Evolutionary conservation across 495 filamentous ascomycete genomes (phyloP).

Genomic region (Penicillium cosmopolitanum): DNA sequence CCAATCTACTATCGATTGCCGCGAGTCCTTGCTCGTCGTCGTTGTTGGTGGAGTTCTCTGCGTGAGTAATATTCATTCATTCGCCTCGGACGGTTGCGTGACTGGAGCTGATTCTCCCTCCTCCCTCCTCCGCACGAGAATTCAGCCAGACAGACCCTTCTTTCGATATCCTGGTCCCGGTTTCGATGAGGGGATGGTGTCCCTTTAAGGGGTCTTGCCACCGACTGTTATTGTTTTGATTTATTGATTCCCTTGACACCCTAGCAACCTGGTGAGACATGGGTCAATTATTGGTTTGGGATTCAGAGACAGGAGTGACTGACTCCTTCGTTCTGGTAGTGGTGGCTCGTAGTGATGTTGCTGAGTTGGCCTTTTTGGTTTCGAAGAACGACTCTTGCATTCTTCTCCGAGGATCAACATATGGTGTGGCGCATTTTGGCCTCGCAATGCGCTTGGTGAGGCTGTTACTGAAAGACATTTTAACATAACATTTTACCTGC

Average conservation of each 20-base stretch:
- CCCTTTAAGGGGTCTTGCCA: background rate
- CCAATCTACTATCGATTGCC: background rate
- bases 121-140: background rate
- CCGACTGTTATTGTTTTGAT: background rate
- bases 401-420: too few species aligned
- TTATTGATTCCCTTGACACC: constrained; percentile 5
- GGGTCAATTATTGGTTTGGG: constrained; percentile 2
- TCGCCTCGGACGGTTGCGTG: background rate
- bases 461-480: too few species aligned
- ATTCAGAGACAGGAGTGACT: background rate
- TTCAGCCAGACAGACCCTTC: too few species aligned
- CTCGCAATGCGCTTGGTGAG: too few species aligned
- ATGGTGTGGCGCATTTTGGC: too few species aligned
- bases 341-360: background rate
- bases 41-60: background rate
- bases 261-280: constrained; percentile 5
- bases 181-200: background rate
- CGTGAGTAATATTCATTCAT: constrained; percentile 1
- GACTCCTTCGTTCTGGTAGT: background rate
- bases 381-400: too few species aligned
- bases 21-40: background rate
- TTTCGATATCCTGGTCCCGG: background rate
- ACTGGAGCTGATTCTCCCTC: background rate
- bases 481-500: too few species aligned
- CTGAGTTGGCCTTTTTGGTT: background rate